These are phyloP conservation scores for Noccaea caerulescens DNA, from an alignment of 345 rosid genomes.

Conservation along the genomic window DNA sequence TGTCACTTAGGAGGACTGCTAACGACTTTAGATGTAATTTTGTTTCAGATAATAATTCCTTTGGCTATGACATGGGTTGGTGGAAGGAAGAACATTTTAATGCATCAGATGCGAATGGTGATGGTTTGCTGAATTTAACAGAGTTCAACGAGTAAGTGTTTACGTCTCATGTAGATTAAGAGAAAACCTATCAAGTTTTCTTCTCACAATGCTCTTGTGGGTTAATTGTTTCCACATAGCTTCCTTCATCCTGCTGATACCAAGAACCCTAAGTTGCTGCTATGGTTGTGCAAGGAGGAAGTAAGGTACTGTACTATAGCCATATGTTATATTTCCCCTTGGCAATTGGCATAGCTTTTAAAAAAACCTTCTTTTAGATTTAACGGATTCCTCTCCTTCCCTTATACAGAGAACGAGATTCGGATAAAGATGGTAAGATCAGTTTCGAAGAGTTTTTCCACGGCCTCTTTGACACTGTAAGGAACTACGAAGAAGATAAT, in stretches of 20 bases:
- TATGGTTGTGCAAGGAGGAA: conserved; percentile 96
- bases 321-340: conserved; percentile 4
- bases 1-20: conserved; percentile 8
- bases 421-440: conserved; percentile 88
- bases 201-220: conserved; percentile 24
- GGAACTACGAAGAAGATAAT: conserved; percentile 84
- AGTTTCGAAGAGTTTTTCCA: conserved; percentile 83
- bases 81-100: conserved; percentile 98
- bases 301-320: conserved; percentile 60
- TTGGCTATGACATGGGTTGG: conserved; percentile 96
- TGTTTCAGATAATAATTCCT: conserved; percentile 59
- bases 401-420: conserved; percentile 79
- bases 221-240: conserved; percentile 48
- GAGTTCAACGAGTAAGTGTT: conserved; percentile 93
- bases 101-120: conserved; percentile 94
- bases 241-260: conserved; percentile 98
- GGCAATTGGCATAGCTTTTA: neutral
- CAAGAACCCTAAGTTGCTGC: conserved; percentile 71
- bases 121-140: conserved; percentile 79
- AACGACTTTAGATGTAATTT: conserved; percentile 24
- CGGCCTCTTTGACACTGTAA: conserved; percentile 87
- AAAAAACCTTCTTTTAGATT: conserved; percentile 13
- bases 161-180: conserved; percentile 16
- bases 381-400: conserved; percentile 2
- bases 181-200: neutral